phyloP scores from a whole-genome alignment of 2,329 filamentous ascomycete species.

The Beauveria sp. region DNA sequence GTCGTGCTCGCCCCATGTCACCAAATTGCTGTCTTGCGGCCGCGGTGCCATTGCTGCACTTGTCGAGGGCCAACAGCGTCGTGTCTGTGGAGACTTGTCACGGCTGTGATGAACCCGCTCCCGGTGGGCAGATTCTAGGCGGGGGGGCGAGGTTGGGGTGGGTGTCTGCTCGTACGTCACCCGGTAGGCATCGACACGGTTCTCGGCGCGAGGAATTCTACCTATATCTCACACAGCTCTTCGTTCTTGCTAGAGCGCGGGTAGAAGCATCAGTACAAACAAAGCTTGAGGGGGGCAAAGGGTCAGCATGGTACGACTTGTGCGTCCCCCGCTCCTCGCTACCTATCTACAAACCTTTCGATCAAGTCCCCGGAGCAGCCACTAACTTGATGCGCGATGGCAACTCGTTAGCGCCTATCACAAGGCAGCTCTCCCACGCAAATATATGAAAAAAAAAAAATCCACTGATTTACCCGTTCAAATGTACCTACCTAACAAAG shows the following conservation, averaged over 20 bases:
- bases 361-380: not conserved
- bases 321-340: not conserved
- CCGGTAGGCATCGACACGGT: not conserved
- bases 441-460: not conserved
- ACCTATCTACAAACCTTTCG: not conserved
- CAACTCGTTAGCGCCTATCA: not conserved
- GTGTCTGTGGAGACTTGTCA: not conserved
- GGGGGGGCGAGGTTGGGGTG: not conserved
- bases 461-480: not conserved
- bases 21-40: not conserved
- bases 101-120: not conserved
- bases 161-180: not conserved
- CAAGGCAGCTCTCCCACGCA: not conserved
- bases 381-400: conserved; percentile 6
- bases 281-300: not conserved
- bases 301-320: not conserved
- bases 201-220: not conserved
- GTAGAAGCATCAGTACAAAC: not conserved
- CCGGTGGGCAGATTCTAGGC: not conserved
- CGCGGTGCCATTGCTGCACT: not conserved
- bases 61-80: not conserved
- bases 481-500: not conserved
- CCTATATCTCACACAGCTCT: not conserved
- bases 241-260: not conserved
- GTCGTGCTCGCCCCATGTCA: not conserved